Percentiles rank a stretch among this genome's conserved stretches.
Conservation (phyloP, 208 protist genomes). For the Trypanosoma mega region DNA sequence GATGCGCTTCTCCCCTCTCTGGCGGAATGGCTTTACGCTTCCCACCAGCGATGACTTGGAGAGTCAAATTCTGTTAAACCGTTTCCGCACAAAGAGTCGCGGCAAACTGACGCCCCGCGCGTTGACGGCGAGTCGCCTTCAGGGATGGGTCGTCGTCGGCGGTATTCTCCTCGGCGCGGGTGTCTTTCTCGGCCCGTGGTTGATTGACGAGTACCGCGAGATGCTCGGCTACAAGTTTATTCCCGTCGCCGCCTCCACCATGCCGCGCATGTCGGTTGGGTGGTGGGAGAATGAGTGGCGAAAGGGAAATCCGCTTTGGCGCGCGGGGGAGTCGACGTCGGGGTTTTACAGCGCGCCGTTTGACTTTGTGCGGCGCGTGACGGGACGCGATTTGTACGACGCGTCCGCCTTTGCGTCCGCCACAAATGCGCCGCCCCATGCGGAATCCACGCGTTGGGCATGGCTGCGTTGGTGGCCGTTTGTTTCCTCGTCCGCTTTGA, state of each 20-base stretch:
- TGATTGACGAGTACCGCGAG: constrained; percentile 72
- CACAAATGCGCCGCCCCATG: background rate
- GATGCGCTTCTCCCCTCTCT: constrained; percentile 14
- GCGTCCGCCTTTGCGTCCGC: constrained; percentile 39
- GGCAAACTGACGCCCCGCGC: constrained; percentile 36
- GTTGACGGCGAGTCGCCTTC: constrained; percentile 55
- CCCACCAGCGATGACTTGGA: constrained; percentile 45
- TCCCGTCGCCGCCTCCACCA: constrained; percentile 48
- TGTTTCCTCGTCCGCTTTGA: background rate
- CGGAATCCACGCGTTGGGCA: background rate
- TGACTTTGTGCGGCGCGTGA: constrained; percentile 61
- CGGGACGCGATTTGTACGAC: constrained; percentile 70
- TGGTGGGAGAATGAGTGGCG: constrained; percentile 93
- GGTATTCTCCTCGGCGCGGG: constrained; percentile 66
- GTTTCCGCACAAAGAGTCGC: constrained; percentile 35
- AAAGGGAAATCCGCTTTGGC: constrained; percentile 79
- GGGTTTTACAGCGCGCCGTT: constrained; percentile 73
- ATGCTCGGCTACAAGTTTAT: constrained; percentile 69
- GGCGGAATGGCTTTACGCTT: constrained; percentile 20
- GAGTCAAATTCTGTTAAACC: constrained; percentile 51
- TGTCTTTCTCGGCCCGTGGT: constrained; percentile 74
- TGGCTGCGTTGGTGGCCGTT: background rate
- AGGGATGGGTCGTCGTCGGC: constrained; percentile 59
- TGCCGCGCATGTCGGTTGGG: constrained; percentile 66
- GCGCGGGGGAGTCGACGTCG: constrained; percentile 50